Evolutionary conservation across 164 flowering plant genomes (phyloP).

Genomic region (Berberis vulgaris): DNA sequence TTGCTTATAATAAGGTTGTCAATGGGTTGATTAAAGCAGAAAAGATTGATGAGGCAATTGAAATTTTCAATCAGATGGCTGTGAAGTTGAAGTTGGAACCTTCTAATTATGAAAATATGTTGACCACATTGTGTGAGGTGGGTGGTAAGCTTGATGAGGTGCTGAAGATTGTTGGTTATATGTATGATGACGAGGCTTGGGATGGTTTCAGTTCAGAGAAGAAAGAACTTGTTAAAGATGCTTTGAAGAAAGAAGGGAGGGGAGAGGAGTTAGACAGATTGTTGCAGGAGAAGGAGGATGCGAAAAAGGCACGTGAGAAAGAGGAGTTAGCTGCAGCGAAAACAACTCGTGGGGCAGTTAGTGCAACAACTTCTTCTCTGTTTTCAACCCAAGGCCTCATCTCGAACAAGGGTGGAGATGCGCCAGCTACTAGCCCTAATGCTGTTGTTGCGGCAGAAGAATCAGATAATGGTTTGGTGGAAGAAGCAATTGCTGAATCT

Average conservation of each 20-base stretch:
- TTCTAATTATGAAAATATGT: slow-evolving; percentile 49
- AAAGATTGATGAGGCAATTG: slow-evolving; percentile 73
- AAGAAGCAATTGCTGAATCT: neutral
- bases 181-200: slow-evolving; percentile 49
- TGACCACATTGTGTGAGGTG: slow-evolving; percentile 50
- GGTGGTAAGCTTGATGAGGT: slow-evolving; percentile 59
- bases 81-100: slow-evolving; percentile 67
- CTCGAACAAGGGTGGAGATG: neutral
- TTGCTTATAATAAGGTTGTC: slow-evolving; percentile 54
- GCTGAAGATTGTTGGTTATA: slow-evolving; percentile 40
- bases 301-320: slow-evolving; percentile 34
- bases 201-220: slow-evolving; percentile 47
- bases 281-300: slow-evolving; percentile 62
- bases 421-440: neutral
- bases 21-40: slow-evolving; percentile 57
- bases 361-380: neutral
- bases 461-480: neutral
- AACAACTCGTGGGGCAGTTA: slow-evolving; percentile 1
- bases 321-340: slow-evolving; percentile 43
- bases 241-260: slow-evolving; percentile 58
- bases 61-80: slow-evolving; percentile 69
- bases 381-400: neutral
- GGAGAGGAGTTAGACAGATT: slow-evolving; percentile 69
- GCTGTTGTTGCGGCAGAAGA: neutral
- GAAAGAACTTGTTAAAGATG: slow-evolving; percentile 58